Evolutionary conservation across 768 basidiomycete species (phyloP).

Genomic region (Leucosporidium yakuticum): DNA sequence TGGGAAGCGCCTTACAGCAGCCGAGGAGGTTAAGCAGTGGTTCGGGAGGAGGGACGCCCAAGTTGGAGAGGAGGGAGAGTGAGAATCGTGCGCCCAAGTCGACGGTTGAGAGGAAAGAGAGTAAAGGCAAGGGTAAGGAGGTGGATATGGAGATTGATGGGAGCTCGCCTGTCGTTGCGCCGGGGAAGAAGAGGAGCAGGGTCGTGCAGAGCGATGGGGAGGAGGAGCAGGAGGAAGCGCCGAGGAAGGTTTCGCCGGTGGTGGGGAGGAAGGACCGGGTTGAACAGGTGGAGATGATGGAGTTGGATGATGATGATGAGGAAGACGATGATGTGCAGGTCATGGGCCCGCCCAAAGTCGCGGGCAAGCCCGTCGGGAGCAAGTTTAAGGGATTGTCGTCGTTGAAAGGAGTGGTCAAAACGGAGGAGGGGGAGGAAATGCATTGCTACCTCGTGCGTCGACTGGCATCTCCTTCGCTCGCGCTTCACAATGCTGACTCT

Average conservation of each 20-base stretch:
- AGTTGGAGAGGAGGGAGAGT: neutral
- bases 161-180: no score
- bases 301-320: neutral
- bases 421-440: neutral
- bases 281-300: neutral
- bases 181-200: no score
- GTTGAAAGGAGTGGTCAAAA: no score
- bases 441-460: neutral
- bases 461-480: neutral
- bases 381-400: no score
- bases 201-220: neutral
- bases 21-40: neutral
- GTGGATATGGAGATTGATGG: neutral
- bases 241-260: neutral
- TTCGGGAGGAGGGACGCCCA: neutral
- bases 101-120: neutral
- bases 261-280: neutral
- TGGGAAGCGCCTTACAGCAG: no score
- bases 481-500: neutral
- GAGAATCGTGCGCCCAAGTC: neutral
- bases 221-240: neutral
- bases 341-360: no score
- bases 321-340: no score
- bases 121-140: slow-evolving; percentile 2
- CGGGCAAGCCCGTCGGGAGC: no score